Evolutionary conservation across 192 early-diverging fungal genomes (phyloP).

Genomic region (Funneliformis geosporum): DNA sequence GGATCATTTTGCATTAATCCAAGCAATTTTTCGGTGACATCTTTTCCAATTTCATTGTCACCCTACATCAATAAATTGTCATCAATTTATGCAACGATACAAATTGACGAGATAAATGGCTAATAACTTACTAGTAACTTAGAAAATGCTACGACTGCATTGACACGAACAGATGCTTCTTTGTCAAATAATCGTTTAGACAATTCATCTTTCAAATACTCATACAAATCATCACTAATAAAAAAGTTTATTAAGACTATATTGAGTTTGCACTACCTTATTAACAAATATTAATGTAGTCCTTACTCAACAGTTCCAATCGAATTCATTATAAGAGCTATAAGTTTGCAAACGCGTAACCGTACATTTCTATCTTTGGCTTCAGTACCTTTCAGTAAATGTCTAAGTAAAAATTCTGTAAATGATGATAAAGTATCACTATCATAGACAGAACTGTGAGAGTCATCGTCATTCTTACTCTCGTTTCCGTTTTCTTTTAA

Average conservation of each 20-base stretch:
- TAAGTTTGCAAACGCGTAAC: conserved; percentile 73
- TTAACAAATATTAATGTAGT: not conserved
- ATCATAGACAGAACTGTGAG: conserved; percentile 37
- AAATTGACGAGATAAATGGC: not conserved
- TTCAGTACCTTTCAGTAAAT: conserved; percentile 74
- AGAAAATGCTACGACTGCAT: conserved; percentile 77
- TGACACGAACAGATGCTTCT: conserved; percentile 73
- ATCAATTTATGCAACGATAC: not conserved
- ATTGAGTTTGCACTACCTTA: not conserved
- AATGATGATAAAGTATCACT: conserved; percentile 66
- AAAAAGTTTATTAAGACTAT: not conserved
- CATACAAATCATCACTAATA: conserved; percentile 72
- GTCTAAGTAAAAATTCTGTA: conserved; percentile 66
- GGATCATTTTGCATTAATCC: conserved; percentile 72
- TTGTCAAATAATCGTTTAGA: conserved; percentile 77
- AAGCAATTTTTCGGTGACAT: conserved; percentile 64
- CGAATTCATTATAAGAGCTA: conserved; percentile 70
- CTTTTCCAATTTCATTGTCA: conserved; percentile 46
- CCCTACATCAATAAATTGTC: conserved; percentile 26
- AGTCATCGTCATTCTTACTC: conserved; percentile 17
- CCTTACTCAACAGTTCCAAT: conserved; percentile 79
- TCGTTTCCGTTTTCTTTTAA: not conserved
- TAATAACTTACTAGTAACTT: conserved; percentile 71
- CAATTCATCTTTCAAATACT: conserved; percentile 65
- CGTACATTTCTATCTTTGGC: conserved; percentile 80